Evolutionary conservation across 1,284 basidiomycete species (phyloP), one percentile per base, ranked within the genome.

Genomic region (Tranzscheliella williamsii): DNA sequence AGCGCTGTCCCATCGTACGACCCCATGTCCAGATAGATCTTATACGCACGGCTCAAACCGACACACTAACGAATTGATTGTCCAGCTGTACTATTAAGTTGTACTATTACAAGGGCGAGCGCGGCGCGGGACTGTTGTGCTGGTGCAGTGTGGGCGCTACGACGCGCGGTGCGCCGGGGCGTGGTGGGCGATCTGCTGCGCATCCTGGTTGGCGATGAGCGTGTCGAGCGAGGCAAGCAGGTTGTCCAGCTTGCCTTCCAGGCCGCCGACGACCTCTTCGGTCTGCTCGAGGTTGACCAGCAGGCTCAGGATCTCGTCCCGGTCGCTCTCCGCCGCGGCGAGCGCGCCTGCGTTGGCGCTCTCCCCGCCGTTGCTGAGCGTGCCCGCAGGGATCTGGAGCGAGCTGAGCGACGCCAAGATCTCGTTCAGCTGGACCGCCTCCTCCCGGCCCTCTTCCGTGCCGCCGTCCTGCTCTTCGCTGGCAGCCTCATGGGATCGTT

Each of bases 221-320:
- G 46, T 43, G 24, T 62, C 58, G 9, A 62, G 41, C 9, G 52
- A 55, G n/a, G 52, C 45, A 4, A 62, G 52, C 32, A 62, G 31
- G 13, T 24, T 48, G 24, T 62, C 58, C 15, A 62, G 42, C 44
- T 50, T 53, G 35, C 58, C 52, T 33, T 62, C 58, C 7, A 62
- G 29, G 11, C 58, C 58, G 26, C 47, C 52, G 4, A 62, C 58
- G 24, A 62, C 47, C 24, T 62, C 52, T 33, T 62, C 58, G 26
- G 58, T 62, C 52, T 56, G 58, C 27, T 62, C 58, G 15, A 62
- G 16, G 20, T 62, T 62, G 22, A 52, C 58, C 6, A 62, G 41
- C 26, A 62, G 38, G 20, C 48, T 44, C 29, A 62, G 34, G 24
- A 62, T 62, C 44, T 62, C 58, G 38, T 56, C 43, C 22, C 48